Conservation (phyloP, 768 basidiomycete species). For the Mycena floridula region DNA sequence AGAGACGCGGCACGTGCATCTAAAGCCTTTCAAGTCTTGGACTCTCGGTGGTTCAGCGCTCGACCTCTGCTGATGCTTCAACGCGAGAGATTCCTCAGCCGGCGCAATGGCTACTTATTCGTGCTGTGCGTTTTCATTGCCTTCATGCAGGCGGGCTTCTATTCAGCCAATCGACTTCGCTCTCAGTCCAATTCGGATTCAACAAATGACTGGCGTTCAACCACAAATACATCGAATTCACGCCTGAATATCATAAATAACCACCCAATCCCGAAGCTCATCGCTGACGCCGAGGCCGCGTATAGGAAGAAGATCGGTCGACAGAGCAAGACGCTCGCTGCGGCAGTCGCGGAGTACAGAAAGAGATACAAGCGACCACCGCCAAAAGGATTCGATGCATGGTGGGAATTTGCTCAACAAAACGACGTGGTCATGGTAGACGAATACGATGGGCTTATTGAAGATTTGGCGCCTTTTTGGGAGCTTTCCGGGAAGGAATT, state of each 20-base stretch:
- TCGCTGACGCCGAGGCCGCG: constrained; percentile 74
- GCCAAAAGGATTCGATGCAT: constrained; percentile 85
- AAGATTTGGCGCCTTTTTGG: constrained; percentile 87
- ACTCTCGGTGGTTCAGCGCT: too few relatives aligned
- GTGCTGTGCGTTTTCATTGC: neutral
- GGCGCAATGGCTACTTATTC: too few relatives aligned
- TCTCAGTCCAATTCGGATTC: neutral
- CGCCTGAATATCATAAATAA: neutral
- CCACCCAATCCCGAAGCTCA: constrained; percentile 83
- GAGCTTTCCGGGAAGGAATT: constrained; percentile 66
- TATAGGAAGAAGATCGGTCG: constrained; percentile 59
- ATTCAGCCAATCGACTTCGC: neutral
- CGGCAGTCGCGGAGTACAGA: constrained; percentile 80
- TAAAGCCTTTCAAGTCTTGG: too few relatives aligned
- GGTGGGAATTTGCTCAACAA: constrained; percentile 77
- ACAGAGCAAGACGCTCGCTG: constrained; percentile 76
- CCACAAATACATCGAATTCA: neutral
- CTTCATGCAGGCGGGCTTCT: constrained; percentile 1
- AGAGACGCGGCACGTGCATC: too few relatives aligned
- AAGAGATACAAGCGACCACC: constrained; percentile 73
- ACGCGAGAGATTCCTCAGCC: too few relatives aligned
- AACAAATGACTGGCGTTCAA: neutral
- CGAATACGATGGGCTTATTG: constrained; percentile 78
- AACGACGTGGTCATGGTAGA: constrained; percentile 78
- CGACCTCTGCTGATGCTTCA: too few relatives aligned